A percentile compares a stretch with the other conserved stretches of the same genome.
These are phyloP conservation scores for Fusarium austroafricanum DNA, from an alignment of 2,329 filamentous ascomycete species.

Conservation along the genomic window DNA sequence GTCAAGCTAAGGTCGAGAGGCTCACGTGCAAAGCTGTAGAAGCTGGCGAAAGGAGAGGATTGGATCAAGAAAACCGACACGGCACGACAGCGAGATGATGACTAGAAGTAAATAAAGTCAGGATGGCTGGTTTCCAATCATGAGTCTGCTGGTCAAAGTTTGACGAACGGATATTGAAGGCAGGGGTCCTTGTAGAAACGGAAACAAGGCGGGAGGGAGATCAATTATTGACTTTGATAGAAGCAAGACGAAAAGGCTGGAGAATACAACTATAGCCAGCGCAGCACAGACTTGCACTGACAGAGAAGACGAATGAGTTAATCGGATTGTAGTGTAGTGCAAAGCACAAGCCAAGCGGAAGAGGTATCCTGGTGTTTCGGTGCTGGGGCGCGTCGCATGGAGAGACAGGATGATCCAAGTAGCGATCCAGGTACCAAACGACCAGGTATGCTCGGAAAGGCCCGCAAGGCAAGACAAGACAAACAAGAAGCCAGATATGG, in stretches of 20 bases:
- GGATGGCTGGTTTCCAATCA: constrained; percentile 15
- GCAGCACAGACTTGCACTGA: constrained; percentile 43
- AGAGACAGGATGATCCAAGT: constrained; percentile 43
- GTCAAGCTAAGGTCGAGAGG: constrained; percentile 35
- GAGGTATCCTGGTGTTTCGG: constrained; percentile 44
- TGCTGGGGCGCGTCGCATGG: constrained; percentile 34
- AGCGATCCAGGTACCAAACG: constrained; percentile 18
- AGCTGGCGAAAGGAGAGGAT: constrained; percentile 11
- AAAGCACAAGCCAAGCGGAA: constrained; percentile 29
- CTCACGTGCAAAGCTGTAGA: constrained; percentile 20
- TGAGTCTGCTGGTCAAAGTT: constrained; percentile 19
- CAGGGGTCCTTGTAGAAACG: constrained; percentile 25
- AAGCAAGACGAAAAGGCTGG: constrained; percentile 19
- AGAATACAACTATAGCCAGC: constrained; percentile 15
- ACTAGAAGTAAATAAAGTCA: constrained; percentile 36
- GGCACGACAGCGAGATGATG: constrained; percentile 17
- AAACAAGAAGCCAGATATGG: neutral
- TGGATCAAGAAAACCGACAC: constrained; percentile 5
- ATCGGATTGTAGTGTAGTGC: constrained; percentile 28
- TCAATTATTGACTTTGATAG: constrained; percentile 12
- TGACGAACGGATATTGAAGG: constrained; percentile 23
- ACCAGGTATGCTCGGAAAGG: constrained; percentile 35
- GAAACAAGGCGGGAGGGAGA: constrained; percentile 39
- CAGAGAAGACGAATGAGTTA: constrained; percentile 19
- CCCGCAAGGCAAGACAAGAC: constrained; percentile 18